Percentiles rank a stretch among this genome's conserved stretches.
Conservation (phyloP, 164 flowering plant genomes). For the Vitis rotundifolia region DNA sequence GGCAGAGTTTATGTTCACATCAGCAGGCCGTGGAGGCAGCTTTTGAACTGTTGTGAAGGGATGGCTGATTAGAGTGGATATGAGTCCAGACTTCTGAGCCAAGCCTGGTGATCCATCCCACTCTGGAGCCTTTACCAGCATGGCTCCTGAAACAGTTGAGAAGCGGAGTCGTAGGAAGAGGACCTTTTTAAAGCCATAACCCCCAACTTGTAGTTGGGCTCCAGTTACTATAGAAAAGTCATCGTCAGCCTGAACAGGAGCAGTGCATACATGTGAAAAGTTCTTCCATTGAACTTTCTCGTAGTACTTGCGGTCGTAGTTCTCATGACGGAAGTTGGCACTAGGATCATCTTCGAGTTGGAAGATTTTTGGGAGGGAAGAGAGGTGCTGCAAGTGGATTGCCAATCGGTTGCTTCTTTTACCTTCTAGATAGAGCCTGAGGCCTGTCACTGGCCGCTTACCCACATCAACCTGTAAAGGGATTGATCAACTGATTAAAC, state of each 20-base stretch:
- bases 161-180: constrained; percentile 81
- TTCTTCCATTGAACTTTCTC: constrained; percentile 91
- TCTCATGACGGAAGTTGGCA: constrained; percentile 38
- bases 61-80: constrained; percentile 83
- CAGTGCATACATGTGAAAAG: constrained; percentile 96
- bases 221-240: constrained; percentile 86
- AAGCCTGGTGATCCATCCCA: constrained; percentile 93
- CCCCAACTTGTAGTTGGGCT: constrained; percentile 78
- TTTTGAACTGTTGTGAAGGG: constrained; percentile 75
- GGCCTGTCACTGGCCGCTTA: constrained; percentile 83
- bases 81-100: constrained; percentile 81
- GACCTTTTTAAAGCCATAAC: constrained; percentile 66
- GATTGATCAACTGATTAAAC: not conserved
- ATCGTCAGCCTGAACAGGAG: constrained; percentile 86
- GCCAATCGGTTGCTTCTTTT: constrained; percentile 77
- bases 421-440: constrained; percentile 82
- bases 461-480: constrained; percentile 78
- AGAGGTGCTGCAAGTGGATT: constrained; percentile 88
- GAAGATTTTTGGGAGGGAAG: constrained; percentile 73
- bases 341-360: constrained; percentile 56
- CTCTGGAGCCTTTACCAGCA: constrained; percentile 53
- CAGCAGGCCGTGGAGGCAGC: constrained; percentile 84
- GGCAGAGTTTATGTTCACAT: constrained; percentile 86
- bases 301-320: constrained; percentile 62
- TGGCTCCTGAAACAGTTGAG: constrained; percentile 67